Evolutionary conservation across 1,284 basidiomycete genomes (phyloP).

Genomic region (Leccinum colubrinum): DNA sequence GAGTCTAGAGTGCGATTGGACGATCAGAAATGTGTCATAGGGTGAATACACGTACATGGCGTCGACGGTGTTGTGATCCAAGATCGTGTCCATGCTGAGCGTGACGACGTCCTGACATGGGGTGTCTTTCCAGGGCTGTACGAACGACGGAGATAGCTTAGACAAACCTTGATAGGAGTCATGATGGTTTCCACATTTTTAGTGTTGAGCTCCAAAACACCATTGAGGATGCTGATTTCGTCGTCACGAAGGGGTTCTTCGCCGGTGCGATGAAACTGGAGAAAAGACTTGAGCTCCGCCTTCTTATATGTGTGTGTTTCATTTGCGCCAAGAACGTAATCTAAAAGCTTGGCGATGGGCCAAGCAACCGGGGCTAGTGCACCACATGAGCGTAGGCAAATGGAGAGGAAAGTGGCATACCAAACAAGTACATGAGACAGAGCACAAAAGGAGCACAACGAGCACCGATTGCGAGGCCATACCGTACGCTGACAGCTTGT

Average conservation of each 20-base stretch:
- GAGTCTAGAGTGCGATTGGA: constrained; percentile 40
- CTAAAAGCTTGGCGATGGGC: constrained; percentile 87
- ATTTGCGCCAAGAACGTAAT: constrained; percentile 71
- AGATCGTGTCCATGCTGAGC: constrained; percentile 71
- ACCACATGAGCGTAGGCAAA: not conserved
- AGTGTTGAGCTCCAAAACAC: constrained; percentile 82
- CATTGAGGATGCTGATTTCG: constrained; percentile 87
- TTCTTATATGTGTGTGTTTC: constrained; percentile 86
- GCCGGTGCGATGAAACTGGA: constrained; percentile 87
- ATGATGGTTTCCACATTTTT: constrained; percentile 85
- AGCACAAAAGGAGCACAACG: constrained; percentile 82
- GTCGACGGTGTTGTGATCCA: constrained; percentile 81
- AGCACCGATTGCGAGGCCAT: constrained; percentile 89
- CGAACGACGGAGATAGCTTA: not conserved
- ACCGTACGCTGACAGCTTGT: constrained; percentile 83
- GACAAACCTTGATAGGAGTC: constrained; percentile 75
- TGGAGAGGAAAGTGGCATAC: constrained; percentile 32
- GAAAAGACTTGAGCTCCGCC: constrained; percentile 89
- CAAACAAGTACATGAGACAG: constrained; percentile 76
- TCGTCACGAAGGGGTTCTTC: constrained; percentile 88
- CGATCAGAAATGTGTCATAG: not conserved
- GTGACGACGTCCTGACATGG: constrained; percentile 69
- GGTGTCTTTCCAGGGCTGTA: not conserved
- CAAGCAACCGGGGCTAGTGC: constrained; percentile 76
- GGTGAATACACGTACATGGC: constrained; percentile 48